These are phyloP conservation scores for Yamadazyma atmosphaerica DNA, from an alignment of 1,139 yeast species.

Conservation along the genomic window DNA sequence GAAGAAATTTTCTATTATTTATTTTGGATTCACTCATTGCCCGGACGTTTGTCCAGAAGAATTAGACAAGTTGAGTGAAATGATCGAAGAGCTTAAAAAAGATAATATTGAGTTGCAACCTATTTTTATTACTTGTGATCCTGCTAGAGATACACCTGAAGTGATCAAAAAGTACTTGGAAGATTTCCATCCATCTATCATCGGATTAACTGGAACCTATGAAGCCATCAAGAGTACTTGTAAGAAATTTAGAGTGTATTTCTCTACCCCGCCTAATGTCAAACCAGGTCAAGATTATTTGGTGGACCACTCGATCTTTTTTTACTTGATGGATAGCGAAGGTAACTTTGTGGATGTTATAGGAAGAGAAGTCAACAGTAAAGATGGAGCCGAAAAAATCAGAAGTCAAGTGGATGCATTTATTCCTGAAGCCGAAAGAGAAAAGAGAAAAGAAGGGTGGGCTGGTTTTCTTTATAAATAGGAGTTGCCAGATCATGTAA, in stretches of 20 bases:
- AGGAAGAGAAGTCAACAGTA: slow-evolving; percentile 85
- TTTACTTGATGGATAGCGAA: slow-evolving; percentile 94
- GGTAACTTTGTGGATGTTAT: slow-evolving; percentile 92
- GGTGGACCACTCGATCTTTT: slow-evolving; percentile 95
- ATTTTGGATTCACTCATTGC: slow-evolving; percentile 95
- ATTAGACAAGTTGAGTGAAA: slow-evolving; percentile 82
- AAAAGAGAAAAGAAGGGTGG: slow-evolving; percentile 55
- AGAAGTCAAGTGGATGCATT: slow-evolving; percentile 75
- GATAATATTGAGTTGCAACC: slow-evolving; percentile 71
- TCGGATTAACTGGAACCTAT: slow-evolving; percentile 90
- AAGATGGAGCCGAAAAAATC: slow-evolving; percentile 77
- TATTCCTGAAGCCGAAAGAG: slow-evolving; percentile 65
- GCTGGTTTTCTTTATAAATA: slow-evolving; percentile 54
- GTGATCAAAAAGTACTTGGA: slow-evolving; percentile 72
- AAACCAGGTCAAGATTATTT: slow-evolving; percentile 95
- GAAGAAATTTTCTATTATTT: slow-evolving; percentile 69
- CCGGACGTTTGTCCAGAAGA: slow-evolving; percentile 99
- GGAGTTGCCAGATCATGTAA: no score
- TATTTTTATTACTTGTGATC: slow-evolving; percentile 92
- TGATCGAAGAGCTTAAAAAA: slow-evolving; percentile 66
- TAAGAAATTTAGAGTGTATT: slow-evolving; percentile 87
- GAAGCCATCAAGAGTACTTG: slow-evolving; percentile 82
- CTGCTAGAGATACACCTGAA: slow-evolving; percentile 88
- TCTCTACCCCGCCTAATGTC: slow-evolving; percentile 90
- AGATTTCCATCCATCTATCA: slow-evolving; percentile 85